Percentiles rank a stretch among this genome's conserved stretches.
Evolutionary conservation across 805 yeast species (phyloP).

Genomic region (Hermanozyma aechmeae): DNA sequence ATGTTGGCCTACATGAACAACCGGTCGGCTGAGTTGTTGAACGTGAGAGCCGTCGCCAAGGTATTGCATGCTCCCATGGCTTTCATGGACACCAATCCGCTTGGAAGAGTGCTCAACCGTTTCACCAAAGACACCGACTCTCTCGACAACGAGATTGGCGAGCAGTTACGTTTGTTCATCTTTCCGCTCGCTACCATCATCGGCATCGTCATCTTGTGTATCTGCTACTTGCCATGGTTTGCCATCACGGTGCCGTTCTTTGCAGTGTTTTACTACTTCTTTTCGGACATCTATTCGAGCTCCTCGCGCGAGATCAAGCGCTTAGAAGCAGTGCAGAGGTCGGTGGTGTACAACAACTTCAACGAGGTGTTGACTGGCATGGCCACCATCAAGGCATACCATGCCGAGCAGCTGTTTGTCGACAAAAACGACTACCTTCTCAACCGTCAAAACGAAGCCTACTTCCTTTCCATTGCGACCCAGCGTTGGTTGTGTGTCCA

Average conservation of each 20-base stretch:
- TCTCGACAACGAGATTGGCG: conserved; percentile 37
- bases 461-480: conserved; percentile 38
- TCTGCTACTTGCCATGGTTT: conserved; percentile 45
- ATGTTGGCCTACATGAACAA: conserved; percentile 35
- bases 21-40: conserved; percentile 24
- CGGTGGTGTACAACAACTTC: conserved; percentile 40
- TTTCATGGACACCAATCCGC: conserved; percentile 33
- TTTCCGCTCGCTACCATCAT: conserved; percentile 32
- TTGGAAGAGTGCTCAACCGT: conserved; percentile 35
- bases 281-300: conserved; percentile 38
- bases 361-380: conserved; percentile 41
- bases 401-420: conserved; percentile 22
- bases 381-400: conserved; percentile 37
- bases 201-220: conserved; percentile 36
- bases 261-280: conserved; percentile 25
- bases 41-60: conserved; percentile 27
- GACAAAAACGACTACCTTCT: conserved; percentile 34
- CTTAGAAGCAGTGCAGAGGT: conserved; percentile 39
- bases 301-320: conserved; percentile 40
- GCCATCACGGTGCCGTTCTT: conserved; percentile 48
- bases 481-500: conserved; percentile 61
- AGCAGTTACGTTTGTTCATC: conserved; percentile 30
- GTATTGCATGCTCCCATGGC: conserved; percentile 35
- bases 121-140: conserved; percentile 38
- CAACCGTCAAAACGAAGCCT: conserved; percentile 44